Percentiles rank a stretch among this genome's conserved stretches.
These are phyloP conservation scores for Ceratocystiopsis brevicomis DNA, from an alignment of 2,329 filamentous ascomycete species.

Conservation along the genomic window DNA sequence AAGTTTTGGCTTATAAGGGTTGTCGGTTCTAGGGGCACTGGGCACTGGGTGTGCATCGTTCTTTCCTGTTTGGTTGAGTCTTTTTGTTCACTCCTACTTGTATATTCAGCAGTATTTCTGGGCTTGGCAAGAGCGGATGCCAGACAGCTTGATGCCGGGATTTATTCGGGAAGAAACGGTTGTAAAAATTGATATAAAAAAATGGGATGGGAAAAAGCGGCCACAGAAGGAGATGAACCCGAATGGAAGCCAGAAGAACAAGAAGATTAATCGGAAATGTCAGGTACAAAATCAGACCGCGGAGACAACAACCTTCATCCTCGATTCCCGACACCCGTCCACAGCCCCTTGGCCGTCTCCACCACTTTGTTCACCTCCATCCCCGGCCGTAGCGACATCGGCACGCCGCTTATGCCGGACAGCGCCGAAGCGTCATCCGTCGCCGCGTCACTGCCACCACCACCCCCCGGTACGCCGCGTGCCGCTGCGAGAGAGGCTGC, in stretches of 20 bases:
- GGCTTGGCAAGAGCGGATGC: too few species aligned
- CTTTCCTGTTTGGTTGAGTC: too few species aligned
- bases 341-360: constrained; percentile 46
- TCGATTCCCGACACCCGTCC: constrained; percentile 22
- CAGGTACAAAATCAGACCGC: not conserved
- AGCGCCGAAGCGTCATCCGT: constrained; percentile 26
- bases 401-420: constrained; percentile 10
- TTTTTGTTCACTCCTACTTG: too few species aligned
- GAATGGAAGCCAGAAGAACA: not conserved
- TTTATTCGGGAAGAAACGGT: not conserved
- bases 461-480: constrained; percentile 6
- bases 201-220: not conserved
- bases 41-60: too few species aligned
- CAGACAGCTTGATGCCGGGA: too few species aligned
- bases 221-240: not conserved
- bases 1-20: too few species aligned
- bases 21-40: too few species aligned
- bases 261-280: not conserved
- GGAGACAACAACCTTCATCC: constrained; percentile 2
- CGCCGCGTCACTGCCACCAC: constrained; percentile 18
- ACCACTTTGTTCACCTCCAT: constrained; percentile 35
- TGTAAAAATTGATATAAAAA: not conserved
- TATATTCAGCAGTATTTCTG: too few species aligned
- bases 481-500: not conserved
- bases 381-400: constrained; percentile 34